Percentiles rank a stretch among this genome's conserved stretches.
These are phyloP conservation scores for Botrytis byssoidea DNA, from an alignment of 2,329 filamentous ascomycete genomes.

Conservation along the genomic window DNA sequence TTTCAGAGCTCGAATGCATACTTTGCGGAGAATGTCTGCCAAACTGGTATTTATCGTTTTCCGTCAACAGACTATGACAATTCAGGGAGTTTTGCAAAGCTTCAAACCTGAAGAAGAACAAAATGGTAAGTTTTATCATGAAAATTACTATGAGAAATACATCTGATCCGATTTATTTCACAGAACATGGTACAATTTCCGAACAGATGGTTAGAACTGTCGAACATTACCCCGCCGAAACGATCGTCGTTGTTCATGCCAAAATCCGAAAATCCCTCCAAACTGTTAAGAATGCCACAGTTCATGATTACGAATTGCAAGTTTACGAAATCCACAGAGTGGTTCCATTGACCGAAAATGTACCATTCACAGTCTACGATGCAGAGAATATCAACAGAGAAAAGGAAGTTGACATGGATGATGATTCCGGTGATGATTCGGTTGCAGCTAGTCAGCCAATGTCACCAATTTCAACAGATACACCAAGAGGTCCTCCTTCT, in stretches of 20 bases:
- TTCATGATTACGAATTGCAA: slow-evolving; percentile 73
- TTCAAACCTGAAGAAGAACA: slow-evolving; percentile 29
- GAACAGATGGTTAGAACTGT: slow-evolving; percentile 83
- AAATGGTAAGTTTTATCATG: slow-evolving; percentile 28
- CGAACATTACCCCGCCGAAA: slow-evolving; percentile 76
- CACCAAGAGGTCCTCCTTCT: slow-evolving; percentile 14
- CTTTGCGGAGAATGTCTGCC: slow-evolving; percentile 76
- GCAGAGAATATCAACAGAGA: slow-evolving; percentile 59
- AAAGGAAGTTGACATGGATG: slow-evolving; percentile 55
- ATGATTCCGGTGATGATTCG: slow-evolving; percentile 40
- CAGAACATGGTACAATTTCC: slow-evolving; percentile 47
- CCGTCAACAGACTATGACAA: slow-evolving; percentile 76
- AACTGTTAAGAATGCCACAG: slow-evolving; percentile 70
- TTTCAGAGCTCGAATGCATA: slow-evolving; percentile 73
- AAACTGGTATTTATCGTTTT: slow-evolving; percentile 83
- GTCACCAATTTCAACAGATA: slow-evolving; percentile 14
- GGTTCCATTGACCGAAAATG: slow-evolving; percentile 57
- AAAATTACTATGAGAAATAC: neutral
- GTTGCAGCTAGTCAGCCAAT: slow-evolving; percentile 3
- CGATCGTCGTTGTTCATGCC: slow-evolving; percentile 74
- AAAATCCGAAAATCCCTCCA: slow-evolving; percentile 71
- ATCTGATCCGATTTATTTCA: neutral
- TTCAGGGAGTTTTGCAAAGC: slow-evolving; percentile 72
- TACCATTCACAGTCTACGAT: slow-evolving; percentile 70
- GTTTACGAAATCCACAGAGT: slow-evolving; percentile 65